These are phyloP conservation scores for Fusarium sp. DNA, from an alignment of 2,329 filamentous ascomycete species.

Conservation along the genomic window DNA sequence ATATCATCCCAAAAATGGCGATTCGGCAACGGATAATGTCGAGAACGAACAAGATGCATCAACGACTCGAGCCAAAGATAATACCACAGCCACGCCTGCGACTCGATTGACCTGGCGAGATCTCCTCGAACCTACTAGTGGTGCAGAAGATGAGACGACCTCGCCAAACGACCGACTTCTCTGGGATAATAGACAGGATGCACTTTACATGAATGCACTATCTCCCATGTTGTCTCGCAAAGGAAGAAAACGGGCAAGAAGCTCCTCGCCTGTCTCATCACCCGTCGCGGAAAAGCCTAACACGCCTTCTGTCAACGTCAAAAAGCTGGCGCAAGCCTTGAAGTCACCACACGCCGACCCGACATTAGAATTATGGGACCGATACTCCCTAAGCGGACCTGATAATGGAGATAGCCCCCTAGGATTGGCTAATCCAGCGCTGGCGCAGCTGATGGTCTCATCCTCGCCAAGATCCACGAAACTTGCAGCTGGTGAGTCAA, in stretches of 20 bases:
- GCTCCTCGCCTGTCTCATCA: conserved; percentile 77
- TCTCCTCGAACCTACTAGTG: conserved; percentile 57
- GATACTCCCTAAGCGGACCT: conserved; percentile 64
- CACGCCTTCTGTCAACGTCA: conserved; percentile 63
- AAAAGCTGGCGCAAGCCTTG: conserved; percentile 65
- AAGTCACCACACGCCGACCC: conserved; percentile 76
- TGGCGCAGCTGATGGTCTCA: conserved; percentile 73
- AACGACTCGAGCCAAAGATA: conserved; percentile 31
- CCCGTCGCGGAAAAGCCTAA: conserved; percentile 61
- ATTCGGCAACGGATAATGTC: conserved; percentile 24
- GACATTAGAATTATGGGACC: conserved; percentile 79
- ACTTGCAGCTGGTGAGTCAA: conserved; percentile 47
- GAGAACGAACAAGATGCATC: conserved; percentile 21
- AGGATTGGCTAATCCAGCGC: conserved; percentile 63
- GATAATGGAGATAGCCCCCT: conserved; percentile 54
- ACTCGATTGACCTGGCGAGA: conserved; percentile 67
- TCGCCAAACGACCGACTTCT: conserved; percentile 70
- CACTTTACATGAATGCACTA: conserved; percentile 52
- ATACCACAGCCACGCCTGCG: conserved; percentile 55
- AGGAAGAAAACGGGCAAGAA: conserved; percentile 73
- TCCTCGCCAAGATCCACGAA: conserved; percentile 72
- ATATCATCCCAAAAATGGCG: conserved; percentile 45
- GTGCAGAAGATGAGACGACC: conserved; percentile 55
- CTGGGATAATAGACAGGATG: conserved; percentile 65
- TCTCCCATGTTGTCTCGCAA: conserved; percentile 61